Evolutionary conservation across 345 rosid genomes (phyloP), one percentile per base, ranked within the genome.

Genomic region (Melaleuca alternifolia): DNA sequence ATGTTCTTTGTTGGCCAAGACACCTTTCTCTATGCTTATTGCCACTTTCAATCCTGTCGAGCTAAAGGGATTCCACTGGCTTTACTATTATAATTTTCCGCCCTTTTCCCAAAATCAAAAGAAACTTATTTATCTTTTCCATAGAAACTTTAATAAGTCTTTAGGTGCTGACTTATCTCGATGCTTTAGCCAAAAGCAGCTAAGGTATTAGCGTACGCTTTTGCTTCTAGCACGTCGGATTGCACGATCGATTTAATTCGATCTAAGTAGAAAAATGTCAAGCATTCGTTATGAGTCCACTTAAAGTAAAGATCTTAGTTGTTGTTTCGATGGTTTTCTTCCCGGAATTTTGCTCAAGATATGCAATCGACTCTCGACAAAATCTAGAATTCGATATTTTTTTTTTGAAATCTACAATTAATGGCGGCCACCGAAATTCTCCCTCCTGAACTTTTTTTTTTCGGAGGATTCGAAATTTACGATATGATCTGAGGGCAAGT

Each of bases 331-430:
- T n/a, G n/a, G n/a, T 2, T 33, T 71, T 20, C 4, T 11, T 15
- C 33, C 1, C 1, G 4, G 2, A 71, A 0, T 71, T 18, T 20
- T 18, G 81, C 7, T 71, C 26, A 5, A 71, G 26, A 18, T 71
- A 71, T 10, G 48, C 14, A 1, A 71, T 71, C 7, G 11, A 0
- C 1, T 71, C 0, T 71, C 0, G 0, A 5, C 0, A 16, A 6
- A 16, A 6, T 33, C 16, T 33, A 11, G 1, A 65, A 33, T 65
- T 57, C n/a, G 33, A 26, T 33, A n/a, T 59, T 59, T 59, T 59
- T 59, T 59, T 59, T 59, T 12, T 1, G 0, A 56, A 56, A 56
- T 56, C 11, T 24, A 24, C 14, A 4, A 14, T 59, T n/a, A 12
- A 12, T 59, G 7, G 30, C 3, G 8, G 5, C 71, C 37, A 18